Evolutionary conservation across 2,329 filamentous ascomycete species (phyloP).

Genomic region (Trichoderma gracile): DNA sequence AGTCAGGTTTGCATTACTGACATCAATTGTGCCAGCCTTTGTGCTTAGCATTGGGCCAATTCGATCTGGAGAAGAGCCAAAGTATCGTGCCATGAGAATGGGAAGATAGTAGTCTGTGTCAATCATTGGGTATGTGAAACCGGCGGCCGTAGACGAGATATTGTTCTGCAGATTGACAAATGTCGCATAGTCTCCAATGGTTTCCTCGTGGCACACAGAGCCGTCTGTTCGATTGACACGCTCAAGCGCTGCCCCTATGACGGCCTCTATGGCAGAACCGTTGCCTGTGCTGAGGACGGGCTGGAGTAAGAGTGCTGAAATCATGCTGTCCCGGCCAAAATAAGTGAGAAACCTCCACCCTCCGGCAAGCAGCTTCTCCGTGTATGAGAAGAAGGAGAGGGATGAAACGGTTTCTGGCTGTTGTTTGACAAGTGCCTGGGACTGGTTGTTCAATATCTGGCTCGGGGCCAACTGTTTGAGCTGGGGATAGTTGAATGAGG

Average conservation of each 20-base stretch:
- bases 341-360: constrained; percentile 68
- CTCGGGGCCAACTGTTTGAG: constrained; percentile 53
- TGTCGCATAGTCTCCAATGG: constrained; percentile 65
- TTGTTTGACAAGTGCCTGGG: constrained; percentile 47
- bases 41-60: constrained; percentile 18
- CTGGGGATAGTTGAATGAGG: constrained; percentile 63
- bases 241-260: constrained; percentile 61
- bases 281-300: constrained; percentile 48
- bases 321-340: constrained; percentile 66
- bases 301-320: constrained; percentile 58
- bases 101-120: constrained; percentile 64
- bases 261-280: constrained; percentile 59
- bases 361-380: constrained; percentile 62
- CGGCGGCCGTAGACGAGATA: constrained; percentile 52
- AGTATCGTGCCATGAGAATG: constrained; percentile 59
- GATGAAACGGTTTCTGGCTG: constrained; percentile 51
- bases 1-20: constrained; percentile 52
- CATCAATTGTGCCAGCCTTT: constrained; percentile 47
- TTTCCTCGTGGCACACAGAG: constrained; percentile 64
- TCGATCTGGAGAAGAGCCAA: constrained; percentile 39
- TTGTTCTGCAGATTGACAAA: constrained; percentile 58
- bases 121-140: constrained; percentile 62
- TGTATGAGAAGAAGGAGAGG: constrained; percentile 64
- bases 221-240: constrained; percentile 61
- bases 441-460: constrained; percentile 52